These are phyloP conservation scores for Corymbia maculata DNA, from an alignment of 345 rosid species.

Conservation along the genomic window DNA sequence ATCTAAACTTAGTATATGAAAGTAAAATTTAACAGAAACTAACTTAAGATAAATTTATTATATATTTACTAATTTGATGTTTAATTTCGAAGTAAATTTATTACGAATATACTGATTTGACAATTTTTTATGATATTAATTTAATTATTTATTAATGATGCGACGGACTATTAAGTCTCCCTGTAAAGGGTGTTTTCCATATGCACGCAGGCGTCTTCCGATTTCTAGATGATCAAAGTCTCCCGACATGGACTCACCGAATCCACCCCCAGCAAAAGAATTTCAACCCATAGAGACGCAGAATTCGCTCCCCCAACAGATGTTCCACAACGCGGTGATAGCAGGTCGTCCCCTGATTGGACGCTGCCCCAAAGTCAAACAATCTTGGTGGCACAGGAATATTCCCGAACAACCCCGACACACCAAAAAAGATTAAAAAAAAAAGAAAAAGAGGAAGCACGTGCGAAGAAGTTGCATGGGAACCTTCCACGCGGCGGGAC, in stretches of 20 bases:
- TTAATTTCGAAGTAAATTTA: no score
- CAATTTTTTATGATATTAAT: no score
- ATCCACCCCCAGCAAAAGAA: background rate
- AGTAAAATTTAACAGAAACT: no score
- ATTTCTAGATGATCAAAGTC: background rate
- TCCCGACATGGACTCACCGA: background rate
- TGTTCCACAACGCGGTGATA: background rate
- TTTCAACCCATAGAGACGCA: background rate
- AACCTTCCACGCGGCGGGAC: background rate
- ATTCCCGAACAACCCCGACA: background rate
- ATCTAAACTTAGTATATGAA: no score
- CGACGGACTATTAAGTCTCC: no score
- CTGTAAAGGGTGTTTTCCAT: no score
- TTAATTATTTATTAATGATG: no score
- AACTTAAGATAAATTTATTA: no score
- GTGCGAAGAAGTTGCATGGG: background rate
- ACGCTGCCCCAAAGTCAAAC: background rate
- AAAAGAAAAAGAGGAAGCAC: background rate
- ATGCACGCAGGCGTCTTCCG: background rate
- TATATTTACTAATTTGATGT: no score
- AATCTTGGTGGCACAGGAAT: background rate
- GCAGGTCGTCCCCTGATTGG: background rate
- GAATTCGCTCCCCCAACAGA: background rate
- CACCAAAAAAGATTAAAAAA: accelerated
- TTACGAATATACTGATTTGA: no score